A percentile compares a stretch with the other conserved stretches of the same genome.
These are phyloP conservation scores for Scutellaria barbata DNA, from an alignment of 257 asterid genomes.

Conservation along the genomic window DNA sequence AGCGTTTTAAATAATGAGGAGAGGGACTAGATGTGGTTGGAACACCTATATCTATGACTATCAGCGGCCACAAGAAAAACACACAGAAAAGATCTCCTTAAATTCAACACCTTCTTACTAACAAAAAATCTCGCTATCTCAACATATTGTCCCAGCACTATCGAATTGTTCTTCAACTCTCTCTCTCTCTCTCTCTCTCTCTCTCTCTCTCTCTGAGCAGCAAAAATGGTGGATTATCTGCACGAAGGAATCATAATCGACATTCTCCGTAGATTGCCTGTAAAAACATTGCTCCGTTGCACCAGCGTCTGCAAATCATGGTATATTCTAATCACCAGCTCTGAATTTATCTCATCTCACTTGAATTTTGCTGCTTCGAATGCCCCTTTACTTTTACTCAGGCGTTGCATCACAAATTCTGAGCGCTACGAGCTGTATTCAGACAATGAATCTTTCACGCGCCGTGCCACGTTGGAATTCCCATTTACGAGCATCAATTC, in stretches of 20 bases:
- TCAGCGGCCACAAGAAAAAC: no score
- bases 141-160: no score
- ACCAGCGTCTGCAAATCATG: conserved; percentile 57
- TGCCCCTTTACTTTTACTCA: conserved; percentile 36
- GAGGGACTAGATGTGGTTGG: no score
- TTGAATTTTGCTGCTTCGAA: conserved; percentile 23
- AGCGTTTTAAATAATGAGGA: no score
- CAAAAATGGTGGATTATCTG: conserved; percentile 46
- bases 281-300: conserved; percentile 48
- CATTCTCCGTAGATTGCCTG: conserved; percentile 51
- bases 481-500: conserved; percentile 47
- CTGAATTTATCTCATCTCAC: conserved; percentile 50
- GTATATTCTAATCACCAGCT: conserved; percentile 46
- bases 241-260: conserved; percentile 45
- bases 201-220: not conserved
- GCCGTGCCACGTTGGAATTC: conserved; percentile 25
- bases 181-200: not conserved
- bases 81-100: no score
- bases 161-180: no score
- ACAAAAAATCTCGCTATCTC: no score
- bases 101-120: no score
- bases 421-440: conserved; percentile 46
- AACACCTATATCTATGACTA: no score
- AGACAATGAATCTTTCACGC: conserved; percentile 33
- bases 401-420: conserved; percentile 35